Evolutionary conservation across 257 asterid genomes (phyloP).

Genomic region (Haberlea rhodopensis): DNA sequence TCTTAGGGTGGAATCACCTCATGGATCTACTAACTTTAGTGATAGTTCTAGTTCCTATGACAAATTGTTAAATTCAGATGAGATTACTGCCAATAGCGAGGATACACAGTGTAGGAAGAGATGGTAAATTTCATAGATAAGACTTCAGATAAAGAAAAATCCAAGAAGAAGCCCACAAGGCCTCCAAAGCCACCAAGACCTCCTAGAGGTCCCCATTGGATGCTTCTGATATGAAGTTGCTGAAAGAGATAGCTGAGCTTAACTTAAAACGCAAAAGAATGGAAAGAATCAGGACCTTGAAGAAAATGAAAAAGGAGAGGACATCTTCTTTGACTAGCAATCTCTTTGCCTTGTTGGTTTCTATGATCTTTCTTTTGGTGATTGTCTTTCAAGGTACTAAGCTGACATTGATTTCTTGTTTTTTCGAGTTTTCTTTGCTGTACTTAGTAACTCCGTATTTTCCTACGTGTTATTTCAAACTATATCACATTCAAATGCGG

Average conservation of each 20-base stretch:
- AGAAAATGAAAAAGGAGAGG: conserved; percentile 57
- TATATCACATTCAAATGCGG: not conserved
- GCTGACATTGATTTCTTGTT: not conserved
- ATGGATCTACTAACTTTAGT: conserved; percentile 33
- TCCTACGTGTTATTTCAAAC: not conserved
- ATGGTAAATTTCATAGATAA: too few relatives aligned
- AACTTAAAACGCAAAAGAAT: conserved; percentile 61
- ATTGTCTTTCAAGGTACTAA: conserved; percentile 75
- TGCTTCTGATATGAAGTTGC: conserved; percentile 74
- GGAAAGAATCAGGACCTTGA: conserved; percentile 57
- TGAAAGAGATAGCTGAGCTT: conserved; percentile 67
- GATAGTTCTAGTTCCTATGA: conserved; percentile 37
- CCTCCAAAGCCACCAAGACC: conserved; percentile 91
- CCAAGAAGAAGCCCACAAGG: conserved; percentile 43
- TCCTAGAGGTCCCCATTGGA: conserved; percentile 78
- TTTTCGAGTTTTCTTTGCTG: too few relatives aligned
- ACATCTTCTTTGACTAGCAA: conserved; percentile 43
- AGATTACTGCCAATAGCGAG: conserved; percentile 32
- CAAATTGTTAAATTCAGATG: conserved; percentile 37
- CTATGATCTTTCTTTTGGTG: conserved; percentile 65
- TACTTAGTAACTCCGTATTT: not conserved
- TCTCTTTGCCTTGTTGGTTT: conserved; percentile 57
- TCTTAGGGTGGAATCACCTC: conserved; percentile 28
- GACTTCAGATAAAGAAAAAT: conserved; percentile 31
- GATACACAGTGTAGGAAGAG: conserved; percentile 37